Evolutionary conservation across 257 asterid species (phyloP).

Genomic region (Solanum etuberosum): DNA sequence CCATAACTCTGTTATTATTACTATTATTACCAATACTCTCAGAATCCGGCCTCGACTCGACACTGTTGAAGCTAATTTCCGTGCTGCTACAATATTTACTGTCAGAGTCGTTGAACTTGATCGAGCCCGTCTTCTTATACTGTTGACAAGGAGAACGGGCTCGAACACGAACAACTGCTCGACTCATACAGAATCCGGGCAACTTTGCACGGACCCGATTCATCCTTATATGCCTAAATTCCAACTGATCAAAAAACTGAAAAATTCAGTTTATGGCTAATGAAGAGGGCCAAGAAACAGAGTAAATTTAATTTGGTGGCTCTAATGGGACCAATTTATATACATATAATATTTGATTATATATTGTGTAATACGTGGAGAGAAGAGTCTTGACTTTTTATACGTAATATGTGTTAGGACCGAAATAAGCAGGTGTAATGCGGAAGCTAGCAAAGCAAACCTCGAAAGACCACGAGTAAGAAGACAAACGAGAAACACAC

Average conservation of each 20-base stretch:
- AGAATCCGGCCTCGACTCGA: slow-evolving; percentile 4
- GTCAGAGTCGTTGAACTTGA: slow-evolving; percentile 13
- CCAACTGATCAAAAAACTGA: not conserved
- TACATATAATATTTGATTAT: not conserved
- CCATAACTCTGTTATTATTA: slow-evolving; percentile 53
- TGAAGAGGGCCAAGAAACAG: not conserved
- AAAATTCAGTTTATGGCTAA: not conserved
- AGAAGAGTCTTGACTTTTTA: not conserved
- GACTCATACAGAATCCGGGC: slow-evolving; percentile 34
- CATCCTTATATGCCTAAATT: not conserved
- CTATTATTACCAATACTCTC: slow-evolving; percentile 18
- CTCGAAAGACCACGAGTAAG: too few species aligned
- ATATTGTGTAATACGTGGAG: not conserved
- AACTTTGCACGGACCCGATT: slow-evolving; percentile 17
- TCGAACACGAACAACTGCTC: slow-evolving; percentile 29
- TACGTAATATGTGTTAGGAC: not conserved
- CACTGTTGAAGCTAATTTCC: slow-evolving; percentile 20
- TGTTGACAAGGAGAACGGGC: slow-evolving; percentile 40
- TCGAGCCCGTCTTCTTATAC: slow-evolving; percentile 16
- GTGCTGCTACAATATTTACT: slow-evolving; percentile 9
- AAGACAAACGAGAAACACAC: too few species aligned
- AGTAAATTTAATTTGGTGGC: not conserved
- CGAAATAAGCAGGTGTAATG: too few species aligned
- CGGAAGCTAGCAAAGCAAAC: too few species aligned
- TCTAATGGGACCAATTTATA: not conserved